phyloP scores from a whole-genome alignment of 495 filamentous ascomycete genomes.

The Aspergillus indologenus region DNA sequence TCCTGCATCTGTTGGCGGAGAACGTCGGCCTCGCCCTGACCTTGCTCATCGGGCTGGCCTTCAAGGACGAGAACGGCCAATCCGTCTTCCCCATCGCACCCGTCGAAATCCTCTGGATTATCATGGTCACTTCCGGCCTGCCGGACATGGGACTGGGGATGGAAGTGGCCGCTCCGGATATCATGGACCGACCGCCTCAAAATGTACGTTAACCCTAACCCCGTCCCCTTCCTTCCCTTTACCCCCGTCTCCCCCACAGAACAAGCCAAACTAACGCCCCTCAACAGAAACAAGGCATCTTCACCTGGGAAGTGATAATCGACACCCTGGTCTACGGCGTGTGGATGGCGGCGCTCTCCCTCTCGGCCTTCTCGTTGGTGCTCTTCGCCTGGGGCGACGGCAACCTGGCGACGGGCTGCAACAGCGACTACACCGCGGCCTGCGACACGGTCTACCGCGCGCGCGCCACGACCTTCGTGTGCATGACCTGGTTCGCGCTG shows the following conservation, averaged over 20 bases:
- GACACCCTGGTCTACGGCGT: constrained; percentile 69
- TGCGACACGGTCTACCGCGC: constrained; percentile 70
- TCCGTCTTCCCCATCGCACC: constrained; percentile 73
- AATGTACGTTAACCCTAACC: constrained; percentile 34
- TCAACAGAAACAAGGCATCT: constrained; percentile 60
- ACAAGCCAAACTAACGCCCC: constrained; percentile 30
- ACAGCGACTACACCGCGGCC: constrained; percentile 49
- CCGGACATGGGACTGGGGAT: constrained; percentile 76
- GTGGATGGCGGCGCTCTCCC: constrained; percentile 67
- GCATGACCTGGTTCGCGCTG: constrained; percentile 71
- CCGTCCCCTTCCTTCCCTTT: neutral
- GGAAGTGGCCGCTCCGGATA: constrained; percentile 63
- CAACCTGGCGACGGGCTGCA: constrained; percentile 59
- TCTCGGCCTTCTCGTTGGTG: constrained; percentile 62
- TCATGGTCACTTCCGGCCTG: constrained; percentile 71
- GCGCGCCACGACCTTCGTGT: constrained; percentile 67
- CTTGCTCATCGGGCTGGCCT: constrained; percentile 66
- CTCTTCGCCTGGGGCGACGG: constrained; percentile 66
- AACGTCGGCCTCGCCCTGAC: constrained; percentile 70
- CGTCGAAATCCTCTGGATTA: constrained; percentile 75
- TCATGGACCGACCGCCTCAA: constrained; percentile 65
- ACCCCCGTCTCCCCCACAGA: neutral
- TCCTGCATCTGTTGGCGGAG: constrained; percentile 68
- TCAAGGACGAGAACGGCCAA: constrained; percentile 60
- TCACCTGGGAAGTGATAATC: constrained; percentile 63